Evolutionary conservation across 129 eudicot species (phyloP).

Genomic region (Silybum marianum): DNA sequence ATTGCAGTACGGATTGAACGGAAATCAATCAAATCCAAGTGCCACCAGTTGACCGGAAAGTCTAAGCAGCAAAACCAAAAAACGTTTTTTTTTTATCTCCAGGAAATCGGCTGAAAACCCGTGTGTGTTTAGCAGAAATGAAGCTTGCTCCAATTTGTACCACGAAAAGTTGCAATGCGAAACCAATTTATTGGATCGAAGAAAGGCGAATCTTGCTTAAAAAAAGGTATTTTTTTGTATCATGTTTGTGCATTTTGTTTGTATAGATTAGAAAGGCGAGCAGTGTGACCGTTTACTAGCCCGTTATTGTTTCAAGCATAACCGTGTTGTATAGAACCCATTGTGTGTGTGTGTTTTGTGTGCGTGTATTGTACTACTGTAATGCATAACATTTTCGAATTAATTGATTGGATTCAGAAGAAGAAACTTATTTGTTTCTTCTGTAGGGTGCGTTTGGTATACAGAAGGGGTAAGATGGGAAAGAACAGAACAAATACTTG

Average conservation of each 20-base stretch:
- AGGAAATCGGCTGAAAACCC: not conserved
- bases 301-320: constrained; percentile 15
- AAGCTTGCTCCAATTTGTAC: not conserved
- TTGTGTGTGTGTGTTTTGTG: constrained; percentile 4
- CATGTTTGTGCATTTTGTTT: constrained; percentile 21
- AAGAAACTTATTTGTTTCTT: not conserved
- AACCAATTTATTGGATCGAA: constrained; percentile 9
- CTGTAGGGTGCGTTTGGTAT: not conserved
- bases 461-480: not conserved
- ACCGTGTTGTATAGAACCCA: constrained; percentile 20
- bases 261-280: constrained; percentile 26
- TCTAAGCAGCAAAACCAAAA: constrained; percentile 21
- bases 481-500: not conserved
- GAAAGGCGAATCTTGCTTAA: not conserved
- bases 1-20: constrained; percentile 71
- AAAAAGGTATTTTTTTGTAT: constrained; percentile 10
- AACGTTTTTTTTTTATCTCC: not conserved
- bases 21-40: constrained; percentile 36
- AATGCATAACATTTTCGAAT: not conserved
- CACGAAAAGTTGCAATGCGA: constrained; percentile 10
- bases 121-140: not conserved
- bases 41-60: constrained; percentile 33
- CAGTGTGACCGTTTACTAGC: constrained; percentile 17
- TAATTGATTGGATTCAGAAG: not conserved
- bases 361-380: constrained; percentile 5